A percentile compares a stretch with the other conserved stretches of the same genome.
phyloP scores from a whole-genome alignment of 208 protist species.

The Tritrichomonas musculus region DNA sequence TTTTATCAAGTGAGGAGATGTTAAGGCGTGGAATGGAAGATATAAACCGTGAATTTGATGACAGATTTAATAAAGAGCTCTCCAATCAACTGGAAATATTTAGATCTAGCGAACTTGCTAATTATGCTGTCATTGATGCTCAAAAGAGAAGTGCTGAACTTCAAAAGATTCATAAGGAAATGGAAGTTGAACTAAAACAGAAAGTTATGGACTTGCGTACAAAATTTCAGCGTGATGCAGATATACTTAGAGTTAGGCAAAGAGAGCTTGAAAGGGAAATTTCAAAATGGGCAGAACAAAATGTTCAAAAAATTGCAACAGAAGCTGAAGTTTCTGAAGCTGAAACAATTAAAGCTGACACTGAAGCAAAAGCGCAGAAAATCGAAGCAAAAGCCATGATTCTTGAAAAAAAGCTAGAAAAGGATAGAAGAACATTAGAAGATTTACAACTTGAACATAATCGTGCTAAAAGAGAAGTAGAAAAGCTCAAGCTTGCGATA shows the following conservation, averaged over 20 bases:
- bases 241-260: not conserved
- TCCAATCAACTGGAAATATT: not conserved
- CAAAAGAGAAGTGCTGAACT: not conserved
- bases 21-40: not conserved
- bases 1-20: not conserved
- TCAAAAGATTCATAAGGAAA: not conserved
- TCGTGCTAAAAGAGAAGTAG: not conserved
- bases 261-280: constrained; percentile 10
- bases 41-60: not conserved
- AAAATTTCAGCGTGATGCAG: not conserved
- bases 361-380: not conserved
- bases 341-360: not conserved
- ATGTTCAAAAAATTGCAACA: not conserved
- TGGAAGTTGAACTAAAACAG: not conserved
- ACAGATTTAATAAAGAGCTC: not conserved
- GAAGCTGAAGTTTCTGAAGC: not conserved
- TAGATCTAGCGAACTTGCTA: not conserved
- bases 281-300: not conserved
- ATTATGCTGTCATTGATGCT: not conserved
- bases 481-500: not conserved
- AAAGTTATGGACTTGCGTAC: not conserved
- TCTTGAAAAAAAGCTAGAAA: not conserved
- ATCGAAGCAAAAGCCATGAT: not conserved
- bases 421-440: not conserved
- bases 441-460: not conserved